These are phyloP conservation scores for Takashimella koratensis DNA, from an alignment of 1,284 basidiomycete species.

Conservation along the genomic window DNA sequence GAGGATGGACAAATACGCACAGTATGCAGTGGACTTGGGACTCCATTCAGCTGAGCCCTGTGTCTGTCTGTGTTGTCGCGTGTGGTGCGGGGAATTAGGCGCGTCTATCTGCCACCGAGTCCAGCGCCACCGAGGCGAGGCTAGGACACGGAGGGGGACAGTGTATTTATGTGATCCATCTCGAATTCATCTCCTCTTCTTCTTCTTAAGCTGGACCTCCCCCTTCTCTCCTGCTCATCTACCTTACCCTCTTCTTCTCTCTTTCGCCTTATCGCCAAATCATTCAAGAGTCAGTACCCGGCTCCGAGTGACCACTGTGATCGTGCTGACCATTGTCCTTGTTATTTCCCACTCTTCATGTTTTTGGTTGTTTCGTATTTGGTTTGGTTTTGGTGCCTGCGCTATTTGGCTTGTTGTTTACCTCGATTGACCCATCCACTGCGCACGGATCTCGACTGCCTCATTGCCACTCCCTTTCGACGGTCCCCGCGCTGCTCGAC, in stretches of 20 bases:
- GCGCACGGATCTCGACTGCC: too few relatives aligned
- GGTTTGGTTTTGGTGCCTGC: not conserved
- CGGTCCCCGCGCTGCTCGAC: too few relatives aligned
- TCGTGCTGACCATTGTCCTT: not conserved
- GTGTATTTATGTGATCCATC: too few relatives aligned
- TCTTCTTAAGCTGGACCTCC: not conserved
- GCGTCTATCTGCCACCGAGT: too few relatives aligned
- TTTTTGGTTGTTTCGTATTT: not conserved
- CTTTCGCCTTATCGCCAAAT: not conserved
- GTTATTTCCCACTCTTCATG: not conserved
- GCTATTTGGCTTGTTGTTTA: not conserved
- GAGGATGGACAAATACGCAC: too few relatives aligned
- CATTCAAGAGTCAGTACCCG: not conserved
- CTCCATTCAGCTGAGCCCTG: too few relatives aligned
- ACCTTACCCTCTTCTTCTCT: constrained; percentile 1
- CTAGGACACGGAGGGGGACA: too few relatives aligned
- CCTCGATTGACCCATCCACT: not conserved
- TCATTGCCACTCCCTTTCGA: too few relatives aligned
- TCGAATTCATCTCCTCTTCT: not conserved
- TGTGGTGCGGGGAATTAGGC: too few relatives aligned
- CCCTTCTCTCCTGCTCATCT: not conserved
- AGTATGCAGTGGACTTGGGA: too few relatives aligned
- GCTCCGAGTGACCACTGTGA: not conserved
- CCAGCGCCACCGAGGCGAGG: too few relatives aligned
- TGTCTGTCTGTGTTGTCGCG: too few relatives aligned